A percentile compares a stretch with the other conserved stretches of the same genome.
phyloP scores from a whole-genome alignment of 176 grass and related monocot genomes.

The Avena eriantha region DNA sequence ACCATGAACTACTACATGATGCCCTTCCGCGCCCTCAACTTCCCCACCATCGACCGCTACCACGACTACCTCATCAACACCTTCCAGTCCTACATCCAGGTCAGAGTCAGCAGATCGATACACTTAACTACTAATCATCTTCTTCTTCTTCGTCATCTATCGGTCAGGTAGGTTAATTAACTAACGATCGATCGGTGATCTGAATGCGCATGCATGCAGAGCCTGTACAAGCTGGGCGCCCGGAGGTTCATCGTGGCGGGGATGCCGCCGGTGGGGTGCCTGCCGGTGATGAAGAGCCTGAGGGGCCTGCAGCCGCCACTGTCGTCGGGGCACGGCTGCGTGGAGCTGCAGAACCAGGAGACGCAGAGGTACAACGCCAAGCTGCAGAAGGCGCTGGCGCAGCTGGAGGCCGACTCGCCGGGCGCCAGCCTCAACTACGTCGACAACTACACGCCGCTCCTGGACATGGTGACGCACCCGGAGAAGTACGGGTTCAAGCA shows the following conservation, averaged over 20 bases:
- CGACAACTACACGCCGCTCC: slow-evolving; percentile 52
- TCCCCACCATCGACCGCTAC: slow-evolving; percentile 51
- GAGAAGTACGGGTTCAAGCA: slow-evolving; percentile 59
- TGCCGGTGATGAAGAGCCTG: slow-evolving; percentile 50
- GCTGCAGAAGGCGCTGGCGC: slow-evolving; percentile 36
- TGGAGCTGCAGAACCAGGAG: slow-evolving; percentile 37
- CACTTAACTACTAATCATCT: background rate
- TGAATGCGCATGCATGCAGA: slow-evolving; percentile 44
- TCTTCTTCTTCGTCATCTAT: too few species aligned
- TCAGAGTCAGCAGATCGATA: background rate
- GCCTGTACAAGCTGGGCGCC: slow-evolving; percentile 50
- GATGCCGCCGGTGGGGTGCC: slow-evolving; percentile 65
- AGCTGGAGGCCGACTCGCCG: slow-evolving; percentile 25
- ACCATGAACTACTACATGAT: slow-evolving; percentile 56
- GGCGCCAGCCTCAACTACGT: slow-evolving; percentile 44
- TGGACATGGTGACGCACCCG: slow-evolving; percentile 53
- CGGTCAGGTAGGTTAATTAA: too few species aligned
- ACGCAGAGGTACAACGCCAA: slow-evolving; percentile 46
- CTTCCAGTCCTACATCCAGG: slow-evolving; percentile 52
- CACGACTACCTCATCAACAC: slow-evolving; percentile 50
- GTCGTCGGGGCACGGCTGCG: slow-evolving; percentile 12
- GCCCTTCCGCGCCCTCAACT: slow-evolving; percentile 2
- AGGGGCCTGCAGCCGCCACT: background rate
- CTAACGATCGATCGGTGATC: too few species aligned
- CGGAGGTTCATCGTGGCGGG: slow-evolving; percentile 54